Percentiles rank a stretch among this genome's conserved stretches.
Evolutionary conservation across 164 flowering plant genomes (phyloP).

Genomic region (Nymphaea thermarum): DNA sequence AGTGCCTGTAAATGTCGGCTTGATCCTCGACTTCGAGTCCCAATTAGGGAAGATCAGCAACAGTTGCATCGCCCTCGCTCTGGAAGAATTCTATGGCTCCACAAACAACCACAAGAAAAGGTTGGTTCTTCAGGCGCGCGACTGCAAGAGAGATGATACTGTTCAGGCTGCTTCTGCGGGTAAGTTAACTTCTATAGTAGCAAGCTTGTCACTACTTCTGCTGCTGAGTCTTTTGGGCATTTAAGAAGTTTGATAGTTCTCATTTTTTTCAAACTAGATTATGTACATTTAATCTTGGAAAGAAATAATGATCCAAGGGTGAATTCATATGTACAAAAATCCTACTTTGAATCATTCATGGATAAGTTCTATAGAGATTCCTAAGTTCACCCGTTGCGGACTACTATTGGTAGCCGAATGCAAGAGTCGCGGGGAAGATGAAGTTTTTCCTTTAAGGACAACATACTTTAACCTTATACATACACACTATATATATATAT

Average conservation of each 20-base stretch:
- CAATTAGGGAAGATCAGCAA: constrained; percentile 11
- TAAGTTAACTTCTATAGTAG: not conserved
- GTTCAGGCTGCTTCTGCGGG: constrained; percentile 23
- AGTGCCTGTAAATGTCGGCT: constrained; percentile 17
- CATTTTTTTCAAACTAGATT: not conserved
- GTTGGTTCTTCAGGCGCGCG: constrained; percentile 12
- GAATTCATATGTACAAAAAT: too few relatives aligned
- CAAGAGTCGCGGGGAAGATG: too few relatives aligned
- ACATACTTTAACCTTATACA: too few relatives aligned
- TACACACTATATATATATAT: too few relatives aligned
- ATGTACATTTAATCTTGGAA: not conserved
- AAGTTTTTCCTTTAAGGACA: too few relatives aligned
- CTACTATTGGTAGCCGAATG: too few relatives aligned
- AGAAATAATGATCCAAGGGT: too few relatives aligned
- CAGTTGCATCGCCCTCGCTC: constrained; percentile 16
- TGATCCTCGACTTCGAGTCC: constrained; percentile 17
- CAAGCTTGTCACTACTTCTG: not conserved
- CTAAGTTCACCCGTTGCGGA: too few relatives aligned
- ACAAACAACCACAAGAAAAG: constrained; percentile 17
- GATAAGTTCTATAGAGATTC: too few relatives aligned
- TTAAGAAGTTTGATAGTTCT: not conserved
- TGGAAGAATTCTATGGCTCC: constrained; percentile 20
- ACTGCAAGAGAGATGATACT: constrained; percentile 14
- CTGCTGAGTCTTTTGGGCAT: not conserved
- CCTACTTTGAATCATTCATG: too few relatives aligned